Conservation (phyloP, 208 protist species). For the Novymonas esmeraldas region DNA sequence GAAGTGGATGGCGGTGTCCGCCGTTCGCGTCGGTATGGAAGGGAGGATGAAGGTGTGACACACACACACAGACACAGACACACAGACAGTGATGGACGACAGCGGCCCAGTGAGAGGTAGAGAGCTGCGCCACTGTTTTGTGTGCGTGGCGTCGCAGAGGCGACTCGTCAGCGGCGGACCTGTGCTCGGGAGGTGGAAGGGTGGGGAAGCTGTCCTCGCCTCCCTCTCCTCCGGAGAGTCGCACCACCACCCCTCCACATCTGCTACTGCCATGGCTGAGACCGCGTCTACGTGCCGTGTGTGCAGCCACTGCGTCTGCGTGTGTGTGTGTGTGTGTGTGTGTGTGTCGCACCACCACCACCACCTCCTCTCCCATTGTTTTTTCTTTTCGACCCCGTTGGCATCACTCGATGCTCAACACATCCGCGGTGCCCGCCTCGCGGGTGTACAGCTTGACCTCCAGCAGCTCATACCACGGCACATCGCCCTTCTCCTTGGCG, state of each 20-base stretch:
- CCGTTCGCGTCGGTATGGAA: neutral
- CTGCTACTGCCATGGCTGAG: too few relatives aligned
- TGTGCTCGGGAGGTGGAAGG: too few relatives aligned
- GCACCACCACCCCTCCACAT: too few relatives aligned
- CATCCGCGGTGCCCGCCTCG: constrained; percentile 19
- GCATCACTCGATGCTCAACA: constrained; percentile 22
- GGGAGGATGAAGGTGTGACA: neutral
- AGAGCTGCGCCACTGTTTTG: too few relatives aligned
- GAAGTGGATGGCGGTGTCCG: neutral
- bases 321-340: neutral
- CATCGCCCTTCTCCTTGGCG: constrained; percentile 25
- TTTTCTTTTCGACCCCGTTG: neutral
- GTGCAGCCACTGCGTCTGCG: neutral
- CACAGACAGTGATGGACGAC: too few relatives aligned
- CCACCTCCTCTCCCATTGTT: neutral
- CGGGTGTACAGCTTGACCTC: constrained; percentile 48
- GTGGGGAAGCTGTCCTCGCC: too few relatives aligned
- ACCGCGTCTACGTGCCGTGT: too few relatives aligned
- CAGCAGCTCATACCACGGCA: constrained; percentile 44
- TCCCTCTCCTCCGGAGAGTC: too few relatives aligned
- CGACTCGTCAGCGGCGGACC: too few relatives aligned
- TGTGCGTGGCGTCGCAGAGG: too few relatives aligned
- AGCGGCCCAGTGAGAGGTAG: too few relatives aligned
- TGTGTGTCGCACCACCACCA: neutral
- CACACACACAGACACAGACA: too few relatives aligned